Percentiles rank a stretch among this genome's conserved stretches.
Conservation (phyloP, 1,139 yeast species). For the Lodderomyces orthopsilosis region DNA sequence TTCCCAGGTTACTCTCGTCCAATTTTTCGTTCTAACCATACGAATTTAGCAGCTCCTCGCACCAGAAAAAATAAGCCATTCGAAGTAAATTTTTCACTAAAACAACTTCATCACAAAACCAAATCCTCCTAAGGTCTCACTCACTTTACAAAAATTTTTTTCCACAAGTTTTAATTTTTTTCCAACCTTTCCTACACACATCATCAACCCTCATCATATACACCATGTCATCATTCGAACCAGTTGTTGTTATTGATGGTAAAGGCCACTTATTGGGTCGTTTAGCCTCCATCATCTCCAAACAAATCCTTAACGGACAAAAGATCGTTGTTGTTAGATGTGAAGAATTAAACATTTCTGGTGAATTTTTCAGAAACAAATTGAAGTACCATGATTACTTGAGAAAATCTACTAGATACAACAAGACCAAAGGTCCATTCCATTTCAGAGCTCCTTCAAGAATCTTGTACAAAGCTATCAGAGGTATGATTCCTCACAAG, state of each 20-base stretch:
- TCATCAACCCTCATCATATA: conserved; percentile 4
- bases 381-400: conserved; percentile 99
- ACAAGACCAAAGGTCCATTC: conserved; percentile 99
- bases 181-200: conserved; percentile 4
- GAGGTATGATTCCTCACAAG: conserved; percentile 99
- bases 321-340: conserved; percentile 96
- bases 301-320: conserved; percentile 98
- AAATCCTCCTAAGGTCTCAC: background rate
- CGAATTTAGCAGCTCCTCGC: too few species aligned
- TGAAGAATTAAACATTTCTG: conserved; percentile 98
- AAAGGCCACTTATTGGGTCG: conserved; percentile 99
- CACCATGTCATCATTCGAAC: conserved; percentile 83
- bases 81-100: background rate
- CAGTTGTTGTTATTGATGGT: conserved; percentile 97
- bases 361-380: conserved; percentile 99
- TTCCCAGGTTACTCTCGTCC: too few species aligned
- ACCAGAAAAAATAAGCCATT: background rate
- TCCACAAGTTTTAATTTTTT: conserved; percentile 7
- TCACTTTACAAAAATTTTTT: conserved; percentile 6
- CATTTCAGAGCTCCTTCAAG: conserved; percentile 99
- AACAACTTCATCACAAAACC: background rate
- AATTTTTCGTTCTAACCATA: too few species aligned
- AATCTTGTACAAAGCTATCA: conserved; percentile 98
- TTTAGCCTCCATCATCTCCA: conserved; percentile 97
- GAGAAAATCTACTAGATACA: conserved; percentile 98